A percentile compares a stretch with the other conserved stretches of the same genome.
Evolutionary conservation across 2,329 filamentous ascomycete genomes (phyloP).

Genomic region (Sclerotinia nivalis): DNA sequence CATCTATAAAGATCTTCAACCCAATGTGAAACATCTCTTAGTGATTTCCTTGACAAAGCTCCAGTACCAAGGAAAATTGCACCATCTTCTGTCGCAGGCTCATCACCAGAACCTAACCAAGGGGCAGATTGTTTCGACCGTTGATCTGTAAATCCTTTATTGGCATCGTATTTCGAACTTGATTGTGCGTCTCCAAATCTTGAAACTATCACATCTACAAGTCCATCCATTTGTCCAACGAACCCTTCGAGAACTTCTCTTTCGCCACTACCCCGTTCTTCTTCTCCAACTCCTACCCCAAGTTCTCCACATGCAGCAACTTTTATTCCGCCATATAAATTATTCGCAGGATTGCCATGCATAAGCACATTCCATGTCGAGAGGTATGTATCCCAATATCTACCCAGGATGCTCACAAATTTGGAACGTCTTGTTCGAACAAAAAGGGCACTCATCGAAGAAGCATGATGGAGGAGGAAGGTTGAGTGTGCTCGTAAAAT

Average conservation of each 20-base stretch:
- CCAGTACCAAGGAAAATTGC: slow-evolving; percentile 83
- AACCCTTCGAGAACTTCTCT: slow-evolving; percentile 92
- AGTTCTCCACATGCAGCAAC: slow-evolving; percentile 88
- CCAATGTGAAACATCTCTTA: slow-evolving; percentile 78
- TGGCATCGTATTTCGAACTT: slow-evolving; percentile 38
- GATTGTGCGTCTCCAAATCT: slow-evolving; percentile 64
- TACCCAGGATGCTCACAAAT: slow-evolving; percentile 71
- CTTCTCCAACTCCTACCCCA: slow-evolving; percentile 91
- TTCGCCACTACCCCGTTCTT: slow-evolving; percentile 91
- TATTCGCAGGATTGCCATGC: slow-evolving; percentile 81
- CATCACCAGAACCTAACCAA: slow-evolving; percentile 75
- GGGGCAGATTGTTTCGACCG: slow-evolving; percentile 40
- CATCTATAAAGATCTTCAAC: slow-evolving; percentile 84
- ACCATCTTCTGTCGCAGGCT: slow-evolving; percentile 73
- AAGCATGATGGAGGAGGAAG: slow-evolving; percentile 85
- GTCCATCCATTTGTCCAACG: slow-evolving; percentile 73
- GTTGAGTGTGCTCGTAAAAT: slow-evolving; percentile 77
- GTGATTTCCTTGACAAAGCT: slow-evolving; percentile 66
- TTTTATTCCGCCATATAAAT: slow-evolving; percentile 80
- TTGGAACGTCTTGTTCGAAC: slow-evolving; percentile 62
- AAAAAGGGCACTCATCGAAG: slow-evolving; percentile 70
- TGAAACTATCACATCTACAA: slow-evolving; percentile 85
- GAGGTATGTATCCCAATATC: slow-evolving; percentile 75
- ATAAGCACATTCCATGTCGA: slow-evolving; percentile 86
- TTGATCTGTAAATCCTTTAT: slow-evolving; percentile 25